Percentiles rank a stretch among this genome's conserved stretches.
Conservation (phyloP, 805 yeast species). For the Yarrowia phangngaensis region DNA sequence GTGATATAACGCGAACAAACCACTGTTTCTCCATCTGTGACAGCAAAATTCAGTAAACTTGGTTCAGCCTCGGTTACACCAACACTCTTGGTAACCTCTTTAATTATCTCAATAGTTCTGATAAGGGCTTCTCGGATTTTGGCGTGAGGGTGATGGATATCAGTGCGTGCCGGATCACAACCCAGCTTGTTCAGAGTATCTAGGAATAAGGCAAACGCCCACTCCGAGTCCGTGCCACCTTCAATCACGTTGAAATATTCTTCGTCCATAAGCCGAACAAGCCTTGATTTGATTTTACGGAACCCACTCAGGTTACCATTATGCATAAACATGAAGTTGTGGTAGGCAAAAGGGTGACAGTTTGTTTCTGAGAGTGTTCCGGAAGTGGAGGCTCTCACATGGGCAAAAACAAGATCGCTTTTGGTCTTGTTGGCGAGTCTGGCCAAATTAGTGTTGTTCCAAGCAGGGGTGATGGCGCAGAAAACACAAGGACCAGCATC, state of each 20-base stretch:
- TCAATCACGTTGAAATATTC: conserved; percentile 75
- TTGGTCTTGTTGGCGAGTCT: conserved; percentile 84
- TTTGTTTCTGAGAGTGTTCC: conserved; percentile 93
- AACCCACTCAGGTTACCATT: conserved; percentile 80
- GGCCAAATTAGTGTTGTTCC: conserved; percentile 91
- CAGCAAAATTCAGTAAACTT: conserved; percentile 85
- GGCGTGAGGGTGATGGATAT: conserved; percentile 48
- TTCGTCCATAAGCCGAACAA: conserved; percentile 71
- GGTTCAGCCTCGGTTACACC: conserved; percentile 56
- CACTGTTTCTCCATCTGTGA: conserved; percentile 84
- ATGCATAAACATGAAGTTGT: conserved; percentile 92
- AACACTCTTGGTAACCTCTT: conserved; percentile 70
- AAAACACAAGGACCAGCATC: conserved; percentile 83
- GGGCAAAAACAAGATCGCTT: conserved; percentile 82
- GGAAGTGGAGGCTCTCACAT: conserved; percentile 92
- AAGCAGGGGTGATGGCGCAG: conserved; percentile 92
- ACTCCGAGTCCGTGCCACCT: conserved; percentile 95
- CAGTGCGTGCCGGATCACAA: conserved; percentile 56
- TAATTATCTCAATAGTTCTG: conserved; percentile 68
- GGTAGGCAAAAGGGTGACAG: conserved; percentile 92
- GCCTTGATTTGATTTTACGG: conserved; percentile 62
- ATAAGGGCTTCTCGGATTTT: conserved; percentile 64
- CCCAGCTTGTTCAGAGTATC: conserved; percentile 77
- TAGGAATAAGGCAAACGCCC: conserved; percentile 83
- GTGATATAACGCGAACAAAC: conserved; percentile 87